A percentile compares a stretch with the other conserved stretches of the same genome.
Evolutionary conservation across 805 yeast species (phyloP).

Genomic region (Teunomyces gatunensis): DNA sequence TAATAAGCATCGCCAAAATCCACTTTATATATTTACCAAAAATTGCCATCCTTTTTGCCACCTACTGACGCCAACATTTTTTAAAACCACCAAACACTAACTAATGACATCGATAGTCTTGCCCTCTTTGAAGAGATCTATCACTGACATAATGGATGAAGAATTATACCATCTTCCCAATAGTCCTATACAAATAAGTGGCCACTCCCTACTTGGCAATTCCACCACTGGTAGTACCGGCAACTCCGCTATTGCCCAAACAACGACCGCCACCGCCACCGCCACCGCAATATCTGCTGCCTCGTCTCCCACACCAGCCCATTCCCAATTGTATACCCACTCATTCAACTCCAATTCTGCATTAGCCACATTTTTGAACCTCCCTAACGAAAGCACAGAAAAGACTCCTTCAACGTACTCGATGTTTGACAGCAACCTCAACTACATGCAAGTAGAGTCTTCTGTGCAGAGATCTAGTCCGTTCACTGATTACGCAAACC

Average conservation of each 20-base stretch:
- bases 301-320: conserved; percentile 11
- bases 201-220: not conserved
- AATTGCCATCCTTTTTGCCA: conserved; percentile 6
- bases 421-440: not conserved
- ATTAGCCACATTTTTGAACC: conserved; percentile 16
- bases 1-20: conserved; percentile 7
- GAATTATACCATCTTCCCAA: conserved; percentile 48
- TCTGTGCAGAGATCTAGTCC: conserved; percentile 18
- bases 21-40: conserved; percentile 5
- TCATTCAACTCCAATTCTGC: conserved; percentile 16
- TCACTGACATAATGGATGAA: conserved; percentile 60
- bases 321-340: conserved; percentile 10
- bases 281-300: conserved; percentile 8
- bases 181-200: conserved; percentile 14
- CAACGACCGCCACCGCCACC: conserved; percentile 9
- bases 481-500: conserved; percentile 41
- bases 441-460: not conserved
- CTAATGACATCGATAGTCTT: conserved; percentile 48
- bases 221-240: not conserved
- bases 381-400: conserved; percentile 31
- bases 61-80: not conserved
- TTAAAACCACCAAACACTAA: not conserved
- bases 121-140: conserved; percentile 50
- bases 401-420: conserved; percentile 8
- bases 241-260: conserved; percentile 4